Evolutionary conservation across 306 rosid genomes (phyloP).

Genomic region (Cucurbita maxima): DNA sequence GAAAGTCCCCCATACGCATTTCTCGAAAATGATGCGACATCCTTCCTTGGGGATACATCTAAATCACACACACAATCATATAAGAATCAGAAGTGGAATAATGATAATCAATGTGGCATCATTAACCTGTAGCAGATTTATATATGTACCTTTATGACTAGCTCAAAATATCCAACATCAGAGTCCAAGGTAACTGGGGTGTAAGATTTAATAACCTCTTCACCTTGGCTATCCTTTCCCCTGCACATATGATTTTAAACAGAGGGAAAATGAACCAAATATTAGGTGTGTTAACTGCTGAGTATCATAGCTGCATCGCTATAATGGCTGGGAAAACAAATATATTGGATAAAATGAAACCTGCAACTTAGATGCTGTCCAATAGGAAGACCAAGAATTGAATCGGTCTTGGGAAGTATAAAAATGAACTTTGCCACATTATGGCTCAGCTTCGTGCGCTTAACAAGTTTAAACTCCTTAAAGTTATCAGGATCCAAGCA

Average conservation of each 20-base stretch:
- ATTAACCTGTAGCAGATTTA: background rate
- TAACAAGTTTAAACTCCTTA: constrained; percentile 64
- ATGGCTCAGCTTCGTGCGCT: constrained; percentile 71
- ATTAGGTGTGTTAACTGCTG: background rate
- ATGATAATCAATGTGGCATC: background rate
- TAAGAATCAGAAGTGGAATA: background rate
- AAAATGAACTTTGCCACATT: constrained; percentile 86
- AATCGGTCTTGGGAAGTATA: constrained; percentile 58
- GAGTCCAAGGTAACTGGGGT: constrained; percentile 94
- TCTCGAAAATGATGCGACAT: constrained; percentile 97
- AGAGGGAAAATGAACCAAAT: background rate
- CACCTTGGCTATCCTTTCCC: constrained; percentile 80
- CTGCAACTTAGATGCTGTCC: constrained; percentile 98
- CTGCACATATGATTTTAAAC: constrained; percentile 25
- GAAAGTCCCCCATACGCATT: constrained; percentile 72
- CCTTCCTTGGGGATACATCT: constrained; percentile 99
- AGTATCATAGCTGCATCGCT: background rate
- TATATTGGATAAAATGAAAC: constrained; percentile 21
- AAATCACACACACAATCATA: background rate
- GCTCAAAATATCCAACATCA: constrained; percentile 79
- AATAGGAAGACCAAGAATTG: constrained; percentile 90
- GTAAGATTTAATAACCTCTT: constrained; percentile 76
- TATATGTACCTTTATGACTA: constrained; percentile 67
- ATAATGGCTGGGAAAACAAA: constrained; percentile 1
- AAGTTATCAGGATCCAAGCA: constrained; percentile 62